Base-by-base conservation (phyloP, 305 asterid genomes). In the Solanum chacoense region DNA sequence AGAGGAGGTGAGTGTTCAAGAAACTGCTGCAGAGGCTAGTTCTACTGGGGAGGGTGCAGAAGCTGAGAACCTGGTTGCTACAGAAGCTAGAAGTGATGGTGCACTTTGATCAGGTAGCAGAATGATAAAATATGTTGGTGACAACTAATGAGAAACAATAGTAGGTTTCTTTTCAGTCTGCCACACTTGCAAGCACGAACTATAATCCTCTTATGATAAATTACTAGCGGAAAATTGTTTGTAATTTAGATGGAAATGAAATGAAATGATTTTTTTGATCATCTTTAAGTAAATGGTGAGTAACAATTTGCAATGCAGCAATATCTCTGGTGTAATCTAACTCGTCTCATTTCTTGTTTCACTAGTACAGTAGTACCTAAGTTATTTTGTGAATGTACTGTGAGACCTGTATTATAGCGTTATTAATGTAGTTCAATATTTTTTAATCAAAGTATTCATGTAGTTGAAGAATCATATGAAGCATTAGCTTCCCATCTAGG, bases 91-190 rank as follows among this genome's bases (percentile, higher is more conserved):
- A 91, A 81, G 69, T 76, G 89, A 79, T 84, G 86, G 65, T 79
- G 91, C 76, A 88, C 88, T 85, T 73, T 86, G 93, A 93, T 90
- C 87, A 87, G 88, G 92, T 85, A 73, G 88, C 88, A 73, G 92
- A 90, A 87, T 89, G 93, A 90, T 80, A 42, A 77, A 65, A 36
- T 72, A 24, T 65, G 38, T 22, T 86, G 76, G 37, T 75, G 14
- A 29, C n/a, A 16, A 80, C 69, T 29, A 9, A 13, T 63, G 87
- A 20, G 59, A 50, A 55, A 29, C 14, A 35, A 20, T 35, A 31
- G 24, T 7, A 29, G 29, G 85, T 55, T 29, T 87, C 74, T 74
- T 11, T 87, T 36, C 69, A 59, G 10, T 38, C 38, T 40, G 36
- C 72, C 32, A 29, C 87, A 84, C 31, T 81, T 83, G 40, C 72